Base-by-base conservation (phyloP, 257 asterid species). In the Scutellaria galericulata region DNA sequence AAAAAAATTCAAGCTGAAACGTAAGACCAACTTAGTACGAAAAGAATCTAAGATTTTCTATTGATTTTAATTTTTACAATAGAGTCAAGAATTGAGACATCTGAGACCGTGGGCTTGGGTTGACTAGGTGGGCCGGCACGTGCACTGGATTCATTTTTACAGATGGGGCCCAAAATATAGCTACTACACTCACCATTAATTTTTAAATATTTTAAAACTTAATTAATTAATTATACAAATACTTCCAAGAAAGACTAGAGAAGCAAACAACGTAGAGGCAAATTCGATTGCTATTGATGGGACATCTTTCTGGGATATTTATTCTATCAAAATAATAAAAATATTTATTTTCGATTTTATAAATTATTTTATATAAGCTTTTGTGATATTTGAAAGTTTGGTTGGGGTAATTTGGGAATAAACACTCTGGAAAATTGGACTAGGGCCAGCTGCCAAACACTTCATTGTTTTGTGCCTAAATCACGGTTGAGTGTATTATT, bases 41-140 rank as follows among this genome's bases (percentile, higher is more conserved):
- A 8, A 40, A 40, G 35, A 40, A 18, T 54, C 37, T 31, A 31
- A 31, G 37, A 31, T 31, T 31, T 31, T 31, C 37, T 31, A 1
- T 4, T 2, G 5, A 31, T 18, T 52, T 52, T 54, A 20, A 9
- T 55, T 24, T 48, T 27, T 35, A 31, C 12, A 40, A 3, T 59
- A 48, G 48, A 71, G 35, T 35, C 39, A 52, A 59, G 31, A 52
- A 68, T 41, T 39, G 44, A 46, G 60, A 52, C 52, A 76, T 35
- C 7, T 31, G 37, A 31, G 37, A 31, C 15, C 42, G 71, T 42
- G 12, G 7, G 51, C 27, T 18, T 53, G 59, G n/a, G 55, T 75
- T 75, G 80, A 77, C 79, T 48, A 47, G 7, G 78, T 69, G 73
- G 86, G 86, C 53, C 88, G 76, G 56, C 84, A 82, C 85, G 85